phyloP scores from a whole-genome alignment of 352 stramenopile species.

The Globisporangium polare region DNA sequence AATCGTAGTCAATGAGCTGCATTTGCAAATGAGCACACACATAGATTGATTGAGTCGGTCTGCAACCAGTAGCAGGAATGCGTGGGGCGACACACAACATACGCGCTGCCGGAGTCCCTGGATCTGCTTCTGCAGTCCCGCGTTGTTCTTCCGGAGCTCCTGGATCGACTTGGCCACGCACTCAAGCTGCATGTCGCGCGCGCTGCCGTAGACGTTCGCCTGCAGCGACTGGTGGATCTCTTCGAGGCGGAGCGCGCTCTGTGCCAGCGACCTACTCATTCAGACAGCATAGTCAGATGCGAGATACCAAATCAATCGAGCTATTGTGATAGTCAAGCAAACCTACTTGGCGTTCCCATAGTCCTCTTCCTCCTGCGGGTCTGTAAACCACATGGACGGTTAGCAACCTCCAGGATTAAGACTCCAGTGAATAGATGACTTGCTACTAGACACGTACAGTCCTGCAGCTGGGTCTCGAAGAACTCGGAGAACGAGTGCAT shows the following conservation, averaged over 20 bases:
- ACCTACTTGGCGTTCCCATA: conserved; percentile 22
- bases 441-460: conserved; percentile 15
- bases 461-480: conserved; percentile 53
- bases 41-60: not conserved
- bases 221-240: conserved; percentile 56
- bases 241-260: conserved; percentile 46
- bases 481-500: conserved; percentile 61
- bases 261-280: conserved; percentile 33
- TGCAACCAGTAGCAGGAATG: too few species aligned
- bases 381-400: conserved; percentile 3
- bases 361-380: conserved; percentile 19
- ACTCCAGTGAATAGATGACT: not conserved
- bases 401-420: not conserved
- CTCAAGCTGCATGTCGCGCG: conserved; percentile 43
- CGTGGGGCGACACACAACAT: too few species aligned
- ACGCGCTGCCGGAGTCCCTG: conserved; percentile 51
- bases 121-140: conserved; percentile 37
- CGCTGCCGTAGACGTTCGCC: conserved; percentile 40
- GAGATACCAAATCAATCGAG: not conserved
- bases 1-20: conserved; percentile 72
- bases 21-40: not conserved
- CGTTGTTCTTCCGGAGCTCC: conserved; percentile 35
- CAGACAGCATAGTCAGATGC: not conserved
- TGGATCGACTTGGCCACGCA: conserved; percentile 40
- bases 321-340: not conserved